Evolutionary conservation across 164 flowering plant genomes (phyloP).

Genomic region (Protea cynaroides): DNA sequence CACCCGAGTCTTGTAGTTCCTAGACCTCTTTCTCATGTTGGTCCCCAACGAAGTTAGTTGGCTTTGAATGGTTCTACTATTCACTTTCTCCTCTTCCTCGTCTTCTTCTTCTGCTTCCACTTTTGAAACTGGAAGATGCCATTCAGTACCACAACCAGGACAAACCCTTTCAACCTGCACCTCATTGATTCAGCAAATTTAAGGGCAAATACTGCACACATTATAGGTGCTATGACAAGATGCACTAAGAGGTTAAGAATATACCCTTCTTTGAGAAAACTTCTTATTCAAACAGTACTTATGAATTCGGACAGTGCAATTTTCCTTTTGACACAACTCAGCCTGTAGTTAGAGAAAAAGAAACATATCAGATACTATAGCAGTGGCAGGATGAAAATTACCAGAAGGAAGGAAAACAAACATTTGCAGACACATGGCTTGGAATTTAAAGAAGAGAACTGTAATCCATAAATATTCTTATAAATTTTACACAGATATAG

Average conservation of each 20-base stretch:
- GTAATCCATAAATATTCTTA: too few relatives aligned
- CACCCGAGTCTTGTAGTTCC: constrained; percentile 17
- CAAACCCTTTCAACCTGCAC: constrained; percentile 57
- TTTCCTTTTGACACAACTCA: constrained; percentile 51
- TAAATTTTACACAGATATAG: too few relatives aligned
- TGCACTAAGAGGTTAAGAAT: neutral
- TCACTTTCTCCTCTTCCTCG: constrained; percentile 13
- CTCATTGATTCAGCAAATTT: neutral
- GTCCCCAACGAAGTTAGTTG: constrained; percentile 17
- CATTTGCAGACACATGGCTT: too few relatives aligned
- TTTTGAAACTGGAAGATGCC: constrained; percentile 35
- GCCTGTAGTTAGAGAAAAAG: constrained; percentile 28
- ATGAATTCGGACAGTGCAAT: constrained; percentile 67
- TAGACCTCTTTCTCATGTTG: constrained; percentile 21
- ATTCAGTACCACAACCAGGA: constrained; percentile 59
- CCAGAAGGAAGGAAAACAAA: too few relatives aligned
- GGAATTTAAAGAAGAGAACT: too few relatives aligned
- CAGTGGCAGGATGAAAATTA: too few relatives aligned
- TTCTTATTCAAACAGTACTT: constrained; percentile 56
- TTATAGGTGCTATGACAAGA: neutral
- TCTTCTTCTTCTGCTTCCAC: constrained; percentile 35
- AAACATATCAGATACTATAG: neutral
- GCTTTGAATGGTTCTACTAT: constrained; percentile 13
- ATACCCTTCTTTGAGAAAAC: constrained; percentile 52
- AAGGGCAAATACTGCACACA: neutral